A percentile compares a stretch with the other conserved stretches of the same genome.
Evolutionary conservation across 495 filamentous ascomycete genomes (phyloP).

Genomic region (Rostrohypoxylon terebratum): DNA sequence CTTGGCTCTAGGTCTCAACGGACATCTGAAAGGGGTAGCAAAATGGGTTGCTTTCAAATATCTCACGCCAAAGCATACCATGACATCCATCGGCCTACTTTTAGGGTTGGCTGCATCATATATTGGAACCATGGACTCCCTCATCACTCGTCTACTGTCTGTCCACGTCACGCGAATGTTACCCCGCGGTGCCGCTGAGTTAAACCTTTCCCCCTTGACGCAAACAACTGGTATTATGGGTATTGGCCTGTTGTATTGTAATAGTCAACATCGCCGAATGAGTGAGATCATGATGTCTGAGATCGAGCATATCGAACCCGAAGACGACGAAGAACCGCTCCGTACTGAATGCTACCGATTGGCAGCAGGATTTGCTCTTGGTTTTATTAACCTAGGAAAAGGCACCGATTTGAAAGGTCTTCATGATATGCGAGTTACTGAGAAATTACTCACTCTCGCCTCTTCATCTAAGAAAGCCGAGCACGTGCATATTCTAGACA

Average conservation of each 20-base stretch:
- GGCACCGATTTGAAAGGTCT: conserved; percentile 88
- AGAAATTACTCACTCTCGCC: conserved; percentile 85
- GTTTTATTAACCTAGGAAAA: conserved; percentile 93
- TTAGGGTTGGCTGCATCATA: conserved; percentile 93
- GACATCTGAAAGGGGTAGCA: conserved; percentile 89
- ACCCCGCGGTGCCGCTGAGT: conserved; percentile 87
- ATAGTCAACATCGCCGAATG: conserved; percentile 97
- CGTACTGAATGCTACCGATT: conserved; percentile 95
- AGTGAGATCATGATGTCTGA: conserved; percentile 98
- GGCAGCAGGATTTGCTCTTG: conserved; percentile 92
- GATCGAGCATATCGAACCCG: conserved; percentile 84
- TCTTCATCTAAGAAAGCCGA: conserved; percentile 88
- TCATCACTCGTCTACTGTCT: conserved; percentile 92
- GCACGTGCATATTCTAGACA: conserved; percentile 89
- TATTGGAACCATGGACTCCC: conserved; percentile 94
- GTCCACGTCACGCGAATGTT: conserved; percentile 98
- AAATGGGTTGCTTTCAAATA: conserved; percentile 99
- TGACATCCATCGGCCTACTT: conserved; percentile 96
- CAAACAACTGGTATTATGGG: conserved; percentile 98
- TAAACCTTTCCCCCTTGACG: conserved; percentile 92
- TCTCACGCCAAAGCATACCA: conserved; percentile 95
- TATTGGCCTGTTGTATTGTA: conserved; percentile 92
- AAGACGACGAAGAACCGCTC: conserved; percentile 76
- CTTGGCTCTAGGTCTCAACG: conserved; percentile 92
- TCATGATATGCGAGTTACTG: conserved; percentile 92